phyloP scores from a whole-genome alignment of 345 rosid species.

The Moricandia moricandioides region DNA sequence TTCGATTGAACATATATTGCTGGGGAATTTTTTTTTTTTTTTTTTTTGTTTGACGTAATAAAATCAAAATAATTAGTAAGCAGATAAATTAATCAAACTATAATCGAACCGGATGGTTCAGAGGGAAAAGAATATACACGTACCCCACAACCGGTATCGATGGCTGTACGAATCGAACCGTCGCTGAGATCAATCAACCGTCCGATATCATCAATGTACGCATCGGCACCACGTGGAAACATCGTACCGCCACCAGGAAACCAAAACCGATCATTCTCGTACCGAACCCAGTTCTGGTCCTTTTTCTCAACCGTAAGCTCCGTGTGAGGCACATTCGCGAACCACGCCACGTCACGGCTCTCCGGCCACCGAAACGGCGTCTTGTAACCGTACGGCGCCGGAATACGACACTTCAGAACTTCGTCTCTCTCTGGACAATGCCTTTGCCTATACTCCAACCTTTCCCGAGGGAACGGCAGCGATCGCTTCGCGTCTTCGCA shows the following conservation, averaged over 20 bases:
- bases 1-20: constrained; percentile 9
- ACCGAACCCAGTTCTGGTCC: constrained; percentile 84
- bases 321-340: constrained; percentile 88
- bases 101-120: constrained; percentile 3
- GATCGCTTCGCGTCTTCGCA: constrained; percentile 76
- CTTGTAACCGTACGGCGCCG: constrained; percentile 77
- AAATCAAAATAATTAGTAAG: not conserved
- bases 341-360: constrained; percentile 56
- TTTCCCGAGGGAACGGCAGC: constrained; percentile 48
- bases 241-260: constrained; percentile 99
- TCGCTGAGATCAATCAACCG: constrained; percentile 68
- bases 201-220: constrained; percentile 77
- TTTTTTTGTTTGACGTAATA: no score
- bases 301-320: constrained; percentile 83
- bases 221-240: constrained; percentile 27
- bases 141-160: constrained; percentile 99
- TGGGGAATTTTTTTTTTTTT: not conserved
- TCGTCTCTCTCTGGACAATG: constrained; percentile 53
- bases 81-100: not conserved
- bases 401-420: constrained; percentile 57
- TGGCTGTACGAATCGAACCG: constrained; percentile 84
- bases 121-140: constrained; percentile 23
- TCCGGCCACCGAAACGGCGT: constrained; percentile 47
- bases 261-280: constrained; percentile 59
- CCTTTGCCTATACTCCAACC: constrained; percentile 68